Conservation (phyloP, 441 rosid species). For the Capsella rubella region DNA sequence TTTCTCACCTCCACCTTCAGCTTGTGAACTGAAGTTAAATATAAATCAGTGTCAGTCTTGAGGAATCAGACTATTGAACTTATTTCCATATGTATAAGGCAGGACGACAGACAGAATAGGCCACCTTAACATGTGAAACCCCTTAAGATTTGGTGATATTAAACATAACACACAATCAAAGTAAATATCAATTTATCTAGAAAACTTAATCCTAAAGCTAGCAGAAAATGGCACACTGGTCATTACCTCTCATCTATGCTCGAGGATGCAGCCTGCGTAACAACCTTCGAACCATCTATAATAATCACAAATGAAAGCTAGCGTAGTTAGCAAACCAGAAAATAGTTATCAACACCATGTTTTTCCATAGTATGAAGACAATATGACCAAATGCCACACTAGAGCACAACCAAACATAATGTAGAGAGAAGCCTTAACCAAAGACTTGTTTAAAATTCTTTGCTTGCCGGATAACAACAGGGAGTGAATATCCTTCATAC, state of each 20-base stretch:
- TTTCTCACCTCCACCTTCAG: constrained; percentile 62
- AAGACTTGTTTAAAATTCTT: constrained; percentile 1
- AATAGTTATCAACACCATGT: not conserved
- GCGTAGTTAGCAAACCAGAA: constrained; percentile 30
- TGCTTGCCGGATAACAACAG: not conserved
- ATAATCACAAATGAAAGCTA: constrained; percentile 19
- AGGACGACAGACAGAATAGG: not conserved
- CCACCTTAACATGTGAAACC: constrained; percentile 21
- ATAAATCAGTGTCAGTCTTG: constrained; percentile 24
- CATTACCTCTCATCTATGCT: constrained; percentile 70
- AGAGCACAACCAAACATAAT: not conserved
- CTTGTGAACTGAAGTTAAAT: constrained; percentile 59
- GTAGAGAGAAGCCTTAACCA: constrained; percentile 12
- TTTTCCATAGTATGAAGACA: constrained; percentile 12
- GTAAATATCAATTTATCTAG: not conserved
- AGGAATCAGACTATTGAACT: constrained; percentile 17
- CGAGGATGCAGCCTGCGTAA: constrained; percentile 54
- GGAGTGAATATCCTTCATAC: not conserved
- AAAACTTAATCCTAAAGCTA: constrained; percentile 17
- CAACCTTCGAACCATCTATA: constrained; percentile 48
- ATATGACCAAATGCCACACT: constrained; percentile 5
- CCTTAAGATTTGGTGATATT: not conserved
- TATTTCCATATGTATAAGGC: constrained; percentile 24
- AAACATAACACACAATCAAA: not conserved
- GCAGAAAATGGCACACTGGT: constrained; percentile 33